phyloP scores from a whole-genome alignment of 345 rosid species.

The Turnera subulata region DNA sequence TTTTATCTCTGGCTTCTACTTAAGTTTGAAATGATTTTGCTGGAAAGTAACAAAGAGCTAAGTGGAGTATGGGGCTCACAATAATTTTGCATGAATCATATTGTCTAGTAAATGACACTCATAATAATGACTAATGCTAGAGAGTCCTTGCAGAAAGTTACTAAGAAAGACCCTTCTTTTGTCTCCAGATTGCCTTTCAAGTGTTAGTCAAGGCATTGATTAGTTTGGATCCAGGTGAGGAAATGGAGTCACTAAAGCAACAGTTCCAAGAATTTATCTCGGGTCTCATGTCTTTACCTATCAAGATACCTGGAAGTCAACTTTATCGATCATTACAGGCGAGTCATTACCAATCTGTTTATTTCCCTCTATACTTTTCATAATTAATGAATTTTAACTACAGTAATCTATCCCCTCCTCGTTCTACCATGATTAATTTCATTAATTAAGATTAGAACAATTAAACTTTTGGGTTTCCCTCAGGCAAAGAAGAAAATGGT shows the following conservation, averaged over 20 bases:
- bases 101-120: slow-evolving; percentile 34
- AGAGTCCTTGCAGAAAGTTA: slow-evolving; percentile 14
- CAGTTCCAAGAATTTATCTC: slow-evolving; percentile 75
- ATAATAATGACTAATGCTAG: slow-evolving; percentile 25
- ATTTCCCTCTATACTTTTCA: too few relatives aligned
- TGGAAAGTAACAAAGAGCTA: slow-evolving; percentile 22
- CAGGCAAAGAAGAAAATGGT: slow-evolving; percentile 96
- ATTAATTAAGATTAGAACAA: neutral
- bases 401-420: too few relatives aligned
- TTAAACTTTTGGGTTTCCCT: neutral
- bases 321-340: slow-evolving; percentile 85
- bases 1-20: slow-evolving; percentile 29
- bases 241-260: slow-evolving; percentile 62
- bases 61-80: slow-evolving; percentile 38
- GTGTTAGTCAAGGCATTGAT: slow-evolving; percentile 87
- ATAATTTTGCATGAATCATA: slow-evolving; percentile 38
- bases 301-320: slow-evolving; percentile 84
- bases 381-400: too few relatives aligned
- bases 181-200: slow-evolving; percentile 75
- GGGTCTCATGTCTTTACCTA: slow-evolving; percentile 91
- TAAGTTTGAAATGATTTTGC: slow-evolving; percentile 22
- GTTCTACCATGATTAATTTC: too few relatives aligned
- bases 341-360: too few relatives aligned
- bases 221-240: slow-evolving; percentile 77
- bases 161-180: slow-evolving; percentile 2